These are phyloP conservation scores for Ustilaginoidea virens DNA, from an alignment of 2,329 filamentous ascomycete species.

Conservation along the genomic window DNA sequence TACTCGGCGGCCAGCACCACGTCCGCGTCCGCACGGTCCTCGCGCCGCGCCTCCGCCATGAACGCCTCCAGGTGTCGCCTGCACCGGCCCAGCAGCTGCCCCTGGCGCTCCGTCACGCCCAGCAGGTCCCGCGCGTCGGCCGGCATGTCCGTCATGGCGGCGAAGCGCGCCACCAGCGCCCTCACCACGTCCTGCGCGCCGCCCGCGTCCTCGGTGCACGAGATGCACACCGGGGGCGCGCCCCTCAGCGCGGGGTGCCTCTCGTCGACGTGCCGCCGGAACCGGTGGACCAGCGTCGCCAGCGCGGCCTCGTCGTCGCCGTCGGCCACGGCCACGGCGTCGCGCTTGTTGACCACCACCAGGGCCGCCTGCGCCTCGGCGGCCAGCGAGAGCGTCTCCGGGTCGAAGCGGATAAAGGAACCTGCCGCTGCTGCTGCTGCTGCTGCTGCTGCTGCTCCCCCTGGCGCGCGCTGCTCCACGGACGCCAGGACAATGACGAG, in stretches of 20 bases:
- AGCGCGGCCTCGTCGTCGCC: constrained; percentile 18
- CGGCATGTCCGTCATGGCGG: constrained; percentile 52
- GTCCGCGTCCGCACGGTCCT: constrained; percentile 42
- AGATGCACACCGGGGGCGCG: constrained; percentile 39
- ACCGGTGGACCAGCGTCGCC: constrained; percentile 21
- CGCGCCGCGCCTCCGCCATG: constrained; percentile 36
- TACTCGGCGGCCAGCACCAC: constrained; percentile 85
- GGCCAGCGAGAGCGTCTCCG: constrained; percentile 39
- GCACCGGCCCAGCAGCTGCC: constrained; percentile 63
- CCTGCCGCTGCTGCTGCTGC: too few relatives aligned
- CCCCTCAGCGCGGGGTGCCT: constrained; percentile 11
- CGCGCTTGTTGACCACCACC: constrained; percentile 48
- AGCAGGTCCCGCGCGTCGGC: constrained; percentile 68
- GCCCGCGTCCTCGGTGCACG: constrained; percentile 48
- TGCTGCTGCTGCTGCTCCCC: too few relatives aligned
- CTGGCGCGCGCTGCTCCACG: too few relatives aligned
- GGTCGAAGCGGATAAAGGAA: constrained; percentile 33
- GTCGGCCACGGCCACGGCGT: too few relatives aligned
- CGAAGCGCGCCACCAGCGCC: constrained; percentile 53
- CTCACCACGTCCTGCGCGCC: constrained; percentile 49
- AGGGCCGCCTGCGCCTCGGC: constrained; percentile 31
- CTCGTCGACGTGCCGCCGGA: constrained; percentile 14
- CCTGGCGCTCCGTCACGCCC: constrained; percentile 81
- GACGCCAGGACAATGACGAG: constrained; percentile 71
- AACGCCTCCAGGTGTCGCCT: constrained; percentile 59